Base-by-base conservation (phyloP, 345 rosid genomes). In the Euphorbia pulcherrima region DNA sequence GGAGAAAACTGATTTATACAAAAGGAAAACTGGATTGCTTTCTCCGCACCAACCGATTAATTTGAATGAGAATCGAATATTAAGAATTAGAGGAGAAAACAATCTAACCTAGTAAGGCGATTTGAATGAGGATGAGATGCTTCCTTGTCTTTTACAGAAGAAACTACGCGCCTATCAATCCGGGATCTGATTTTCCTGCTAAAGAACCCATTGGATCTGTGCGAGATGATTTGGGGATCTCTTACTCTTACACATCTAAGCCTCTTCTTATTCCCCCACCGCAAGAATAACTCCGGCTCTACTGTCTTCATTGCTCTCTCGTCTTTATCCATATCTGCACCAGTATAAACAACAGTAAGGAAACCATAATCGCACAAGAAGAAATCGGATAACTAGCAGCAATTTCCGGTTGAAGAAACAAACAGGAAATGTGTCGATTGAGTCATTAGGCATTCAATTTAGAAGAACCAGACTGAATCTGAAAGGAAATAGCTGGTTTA, bases 231-330 rank as follows among this genome's bases (percentile, higher is more conserved):
- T 69, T 78, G 80, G 52, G 89, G 87, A 51, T 80, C 86, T 75
- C 85, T 87, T 68, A 83, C 89, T 79, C 92, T 82, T 8, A 87
- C 89, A 72, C 92, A 87, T 83, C 92, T 80, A 41, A 87, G 81
- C 71, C 89, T 75, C 92, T 87, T 87, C 69, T 82, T 79, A 69
- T 82, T 85, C 26, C 92, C 92, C 92, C 92, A 87, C 89, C 82
- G 89, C 71, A 87, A 72, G 46, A 83, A 73, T 57, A 87, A 68
- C 16, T 87, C 86, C 8, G 86, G 82, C 76, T 79, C 87, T 54
- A 82, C 61, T 18, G 81, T 74, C 77, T 71, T 81, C 65, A 73
- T 75, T 18, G 74, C 57, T 74, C 78, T 77, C 65, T 83, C 86
- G 67, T 85, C 85, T 68, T 64, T 82, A 56, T 83, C 83, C 85